Conservation (phyloP, 495 filamentous ascomycete genomes). For the Extremus antarcticus region DNA sequence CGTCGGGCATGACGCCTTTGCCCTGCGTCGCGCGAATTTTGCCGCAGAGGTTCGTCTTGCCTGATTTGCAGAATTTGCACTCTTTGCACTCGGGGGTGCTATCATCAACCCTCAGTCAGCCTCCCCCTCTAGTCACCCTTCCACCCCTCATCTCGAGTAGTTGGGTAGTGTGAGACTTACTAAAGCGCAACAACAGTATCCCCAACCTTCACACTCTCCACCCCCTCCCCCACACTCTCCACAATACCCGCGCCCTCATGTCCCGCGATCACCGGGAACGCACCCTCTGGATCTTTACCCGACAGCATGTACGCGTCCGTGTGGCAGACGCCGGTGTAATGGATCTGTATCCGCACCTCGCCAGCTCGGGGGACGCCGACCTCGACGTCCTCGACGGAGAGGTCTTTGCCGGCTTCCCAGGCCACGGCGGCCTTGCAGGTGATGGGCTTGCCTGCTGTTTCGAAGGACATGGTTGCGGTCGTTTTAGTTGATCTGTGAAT, state of each 20-base stretch:
- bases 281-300: conserved; percentile 95
- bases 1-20: conserved; percentile 93
- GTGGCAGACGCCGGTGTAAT: conserved; percentile 97
- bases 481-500: background rate
- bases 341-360: conserved; percentile 92
- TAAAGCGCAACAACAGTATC: conserved; percentile 94
- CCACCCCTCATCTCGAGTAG: background rate
- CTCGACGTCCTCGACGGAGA: conserved; percentile 84
- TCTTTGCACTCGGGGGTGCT: conserved; percentile 93
- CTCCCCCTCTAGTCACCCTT: background rate
- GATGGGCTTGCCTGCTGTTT: conserved; percentile 20
- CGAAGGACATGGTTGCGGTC: conserved; percentile 3
- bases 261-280: conserved; percentile 90
- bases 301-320: conserved; percentile 98
- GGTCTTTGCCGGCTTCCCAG: conserved; percentile 85
- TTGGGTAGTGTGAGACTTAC: conserved; percentile 38
- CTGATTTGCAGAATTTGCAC: conserved; percentile 99
- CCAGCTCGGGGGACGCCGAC: conserved; percentile 83
- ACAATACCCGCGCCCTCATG: conserved; percentile 97
- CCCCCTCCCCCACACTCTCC: conserved; percentile 92
- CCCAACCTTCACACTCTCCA: conserved; percentile 84
- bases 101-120: no score
- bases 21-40: conserved; percentile 98
- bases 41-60: conserved; percentile 98
- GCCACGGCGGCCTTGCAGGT: conserved; percentile 72